Evolutionary conservation across 1,284 basidiomycete species (phyloP).

Genomic region (Leccinum subrobustum): DNA sequence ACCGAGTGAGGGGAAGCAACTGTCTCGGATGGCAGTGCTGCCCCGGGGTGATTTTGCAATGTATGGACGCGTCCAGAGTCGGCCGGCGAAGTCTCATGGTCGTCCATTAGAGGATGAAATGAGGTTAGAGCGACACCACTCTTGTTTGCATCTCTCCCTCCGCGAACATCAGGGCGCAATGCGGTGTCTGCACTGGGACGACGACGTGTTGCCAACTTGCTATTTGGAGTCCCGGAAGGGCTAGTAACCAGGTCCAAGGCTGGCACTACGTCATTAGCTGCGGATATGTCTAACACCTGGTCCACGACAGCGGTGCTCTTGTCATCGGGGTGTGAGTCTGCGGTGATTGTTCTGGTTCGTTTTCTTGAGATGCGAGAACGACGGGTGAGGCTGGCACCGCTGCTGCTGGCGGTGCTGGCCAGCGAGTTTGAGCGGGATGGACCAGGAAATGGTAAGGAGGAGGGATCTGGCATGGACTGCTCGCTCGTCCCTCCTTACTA

Average conservation of each 20-base stretch:
- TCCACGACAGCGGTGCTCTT: constrained; percentile 13
- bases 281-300: constrained; percentile 30
- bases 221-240: constrained; percentile 11
- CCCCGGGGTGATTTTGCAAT: constrained; percentile 10
- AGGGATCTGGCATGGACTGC: constrained; percentile 33
- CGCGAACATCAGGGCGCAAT: constrained; percentile 13
- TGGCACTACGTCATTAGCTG: constrained; percentile 17
- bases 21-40: constrained; percentile 12
- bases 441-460: constrained; percentile 24
- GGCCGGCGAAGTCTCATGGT: constrained; percentile 11
- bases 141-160: constrained; percentile 21
- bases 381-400: constrained; percentile 32
- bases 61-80: neutral
- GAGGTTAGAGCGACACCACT: constrained; percentile 27
- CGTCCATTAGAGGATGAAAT: constrained; percentile 24
- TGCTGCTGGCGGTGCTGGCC: constrained; percentile 41
- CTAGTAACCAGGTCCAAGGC: constrained; percentile 6
- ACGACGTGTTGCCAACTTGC: constrained; percentile 9
- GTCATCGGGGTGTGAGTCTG: constrained; percentile 22
- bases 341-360: constrained; percentile 31
- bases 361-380: constrained; percentile 34
- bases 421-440: constrained; percentile 43
- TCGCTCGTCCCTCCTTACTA: constrained; percentile 22
- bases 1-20: constrained; percentile 20
- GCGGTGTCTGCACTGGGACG: constrained; percentile 12